These are phyloP conservation scores for Penicillium olsonii DNA, from an alignment of 2,329 filamentous ascomycete genomes.

Conservation along the genomic window DNA sequence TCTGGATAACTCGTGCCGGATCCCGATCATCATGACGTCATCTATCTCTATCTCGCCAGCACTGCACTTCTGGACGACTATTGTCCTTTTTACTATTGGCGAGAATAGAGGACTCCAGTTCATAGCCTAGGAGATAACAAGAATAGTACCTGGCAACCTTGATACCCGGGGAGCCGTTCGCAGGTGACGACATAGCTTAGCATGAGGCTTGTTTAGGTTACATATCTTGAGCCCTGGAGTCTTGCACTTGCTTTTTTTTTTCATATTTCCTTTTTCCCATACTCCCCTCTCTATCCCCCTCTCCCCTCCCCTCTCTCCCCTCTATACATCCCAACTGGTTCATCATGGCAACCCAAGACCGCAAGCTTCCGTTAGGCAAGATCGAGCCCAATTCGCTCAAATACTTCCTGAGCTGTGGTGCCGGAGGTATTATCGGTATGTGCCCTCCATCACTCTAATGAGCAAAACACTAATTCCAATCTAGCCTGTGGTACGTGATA, in stretches of 20 bases:
- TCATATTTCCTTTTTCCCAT: not conserved
- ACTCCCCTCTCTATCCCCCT: conserved; percentile 1
- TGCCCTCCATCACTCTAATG: not conserved
- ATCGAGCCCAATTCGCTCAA: conserved; percentile 78
- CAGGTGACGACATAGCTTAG: not conserved
- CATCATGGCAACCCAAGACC: conserved; percentile 34
- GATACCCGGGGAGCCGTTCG: not conserved
- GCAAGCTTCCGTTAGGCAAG: conserved; percentile 45
- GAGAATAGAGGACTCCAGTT: no score
- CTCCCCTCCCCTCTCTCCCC: not conserved
- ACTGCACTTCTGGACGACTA: no score
- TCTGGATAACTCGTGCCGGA: not conserved
- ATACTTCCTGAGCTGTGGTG: conserved; percentile 81
- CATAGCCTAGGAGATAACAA: no score
- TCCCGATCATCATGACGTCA: not conserved
- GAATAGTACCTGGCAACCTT: no score
- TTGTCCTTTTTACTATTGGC: no score
- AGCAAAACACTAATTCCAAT: conserved; percentile 14
- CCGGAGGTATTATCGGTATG: conserved; percentile 66
- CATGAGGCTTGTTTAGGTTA: not conserved
- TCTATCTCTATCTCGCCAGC: no score
- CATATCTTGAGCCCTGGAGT: not conserved
- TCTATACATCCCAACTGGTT: not conserved
- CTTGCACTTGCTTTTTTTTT: not conserved
- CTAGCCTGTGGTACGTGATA: conserved; percentile 39